Conservation (phyloP, 1,139 yeast species). For the Pichia sp. region DNA sequence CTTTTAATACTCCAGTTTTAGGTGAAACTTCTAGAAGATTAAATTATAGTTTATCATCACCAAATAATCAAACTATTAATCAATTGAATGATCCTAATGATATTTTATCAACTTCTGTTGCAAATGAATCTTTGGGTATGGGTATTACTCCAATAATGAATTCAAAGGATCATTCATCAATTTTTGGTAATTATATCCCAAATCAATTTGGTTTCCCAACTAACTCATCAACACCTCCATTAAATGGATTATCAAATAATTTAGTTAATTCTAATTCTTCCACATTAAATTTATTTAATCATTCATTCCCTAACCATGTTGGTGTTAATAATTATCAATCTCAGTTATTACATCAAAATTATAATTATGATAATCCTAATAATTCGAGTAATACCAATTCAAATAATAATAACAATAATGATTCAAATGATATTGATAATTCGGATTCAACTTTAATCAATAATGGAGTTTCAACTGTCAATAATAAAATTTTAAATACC, state of each 20-base stretch:
- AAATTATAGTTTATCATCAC: slow-evolving; percentile 23
- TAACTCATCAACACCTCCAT: slow-evolving; percentile 10
- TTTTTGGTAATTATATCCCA: slow-evolving; percentile 10
- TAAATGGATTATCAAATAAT: slow-evolving; percentile 8
- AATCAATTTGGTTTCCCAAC: slow-evolving; percentile 15
- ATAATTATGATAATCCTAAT: neutral
- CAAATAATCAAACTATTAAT: slow-evolving; percentile 11
- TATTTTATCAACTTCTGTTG: slow-evolving; percentile 21
- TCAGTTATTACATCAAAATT: neutral
- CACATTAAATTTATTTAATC: slow-evolving; percentile 7
- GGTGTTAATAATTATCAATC: slow-evolving; percentile 6
- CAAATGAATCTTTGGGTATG: slow-evolving; percentile 26
- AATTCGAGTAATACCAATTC: slow-evolving; percentile 1
- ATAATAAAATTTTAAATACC: no score
- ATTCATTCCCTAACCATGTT: slow-evolving; percentile 9
- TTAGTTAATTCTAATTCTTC: slow-evolving; percentile 3
- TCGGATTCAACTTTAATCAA: no score
- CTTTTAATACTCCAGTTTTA: slow-evolving; percentile 24
- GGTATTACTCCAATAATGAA: slow-evolving; percentile 16
- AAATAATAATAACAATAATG: slow-evolving; percentile 7
- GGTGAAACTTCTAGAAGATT: slow-evolving; percentile 26
- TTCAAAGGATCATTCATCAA: slow-evolving; percentile 9
- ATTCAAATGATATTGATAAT: no score
- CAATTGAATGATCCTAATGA: slow-evolving; percentile 19
- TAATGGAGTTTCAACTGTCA: no score